phyloP scores from a whole-genome alignment of 2,329 filamentous ascomycete genomes.

The Tolypocladium ovalisporum region DNA sequence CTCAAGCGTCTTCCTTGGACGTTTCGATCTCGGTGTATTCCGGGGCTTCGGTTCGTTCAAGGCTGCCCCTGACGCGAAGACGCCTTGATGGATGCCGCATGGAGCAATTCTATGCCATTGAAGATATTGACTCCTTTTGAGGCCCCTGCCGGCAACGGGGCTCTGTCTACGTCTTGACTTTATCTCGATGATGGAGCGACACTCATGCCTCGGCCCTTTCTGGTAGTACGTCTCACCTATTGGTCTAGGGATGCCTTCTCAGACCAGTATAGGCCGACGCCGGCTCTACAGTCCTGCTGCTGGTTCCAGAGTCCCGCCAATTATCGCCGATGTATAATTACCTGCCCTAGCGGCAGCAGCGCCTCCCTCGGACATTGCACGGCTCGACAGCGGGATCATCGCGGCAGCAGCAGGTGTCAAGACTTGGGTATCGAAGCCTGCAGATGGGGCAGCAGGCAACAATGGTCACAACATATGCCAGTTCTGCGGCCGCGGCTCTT shows the following conservation, averaged over 20 bases:
- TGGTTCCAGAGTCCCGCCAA: not conserved
- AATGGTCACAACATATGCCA: slow-evolving; percentile 8
- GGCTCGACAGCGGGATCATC: not conserved
- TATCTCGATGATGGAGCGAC: not conserved
- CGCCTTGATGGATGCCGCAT: not conserved
- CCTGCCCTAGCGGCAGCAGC: not conserved
- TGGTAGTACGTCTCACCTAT: too few relatives aligned
- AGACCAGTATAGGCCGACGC: too few relatives aligned
- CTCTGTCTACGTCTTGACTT: not conserved
- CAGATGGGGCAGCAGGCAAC: slow-evolving; percentile 7
- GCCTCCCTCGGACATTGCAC: not conserved
- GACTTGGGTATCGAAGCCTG: slow-evolving; percentile 6
- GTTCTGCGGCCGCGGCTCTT: slow-evolving; percentile 3
- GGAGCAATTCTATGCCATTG: not conserved
- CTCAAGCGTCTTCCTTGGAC: slow-evolving; percentile 12
- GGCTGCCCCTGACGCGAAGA: slow-evolving; percentile 2
- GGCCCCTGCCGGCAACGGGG: not conserved
- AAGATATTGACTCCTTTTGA: not conserved
- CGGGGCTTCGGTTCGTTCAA: slow-evolving; percentile 20
- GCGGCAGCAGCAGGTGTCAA: not conserved
- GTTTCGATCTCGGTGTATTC: slow-evolving; percentile 24
- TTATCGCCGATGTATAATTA: not conserved
- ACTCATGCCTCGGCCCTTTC: not conserved
- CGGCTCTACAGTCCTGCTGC: not conserved
- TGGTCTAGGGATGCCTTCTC: not conserved